Evolutionary conservation across 257 asterid species (phyloP), one percentile per base, ranked within the genome.

Genomic region (Forsythia suspensa): DNA sequence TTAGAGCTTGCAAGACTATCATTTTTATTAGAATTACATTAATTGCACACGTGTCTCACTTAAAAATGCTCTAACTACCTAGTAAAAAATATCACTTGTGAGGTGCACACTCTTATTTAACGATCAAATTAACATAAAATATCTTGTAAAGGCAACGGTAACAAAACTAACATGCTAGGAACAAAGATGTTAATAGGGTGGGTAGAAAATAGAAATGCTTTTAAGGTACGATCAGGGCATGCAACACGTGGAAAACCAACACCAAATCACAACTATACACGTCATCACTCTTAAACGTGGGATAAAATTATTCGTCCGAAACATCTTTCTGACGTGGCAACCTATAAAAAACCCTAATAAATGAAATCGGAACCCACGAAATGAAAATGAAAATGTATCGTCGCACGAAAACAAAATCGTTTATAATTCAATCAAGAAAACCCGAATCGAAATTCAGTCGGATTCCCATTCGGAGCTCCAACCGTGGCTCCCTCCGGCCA

Each of bases 201-300:
- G 2, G 34, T 29, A 1, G 34, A 1, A 29, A 29, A 29, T 29
- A 29, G 34, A 1, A 29, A 29, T 29, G 34, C 34, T 29, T 29
- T 29, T 29, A 29, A 29, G 34, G 34, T 29, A 29, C 34, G 34
- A 29, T 29, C 34, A 29, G 34, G 34, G 34, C 34, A 29, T 29
- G 34, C 34, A 29, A 29, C 34, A 29, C 34, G 52, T 70, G 0
- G 59, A 24, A 15, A 18, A 39, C 71, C 70, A 70, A 43, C 0
- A 41, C 10, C 87, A 87, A 86, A 79, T 83, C 39, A 13, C 0
- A 71, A 9, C 0, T 3, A 8, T 1, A 73, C 86, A 77, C 85
- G 82, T 84, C 72, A 76, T 4, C 65, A 51, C 10, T 0, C 1
- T 0, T 70, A 83, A 84, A 81, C 85, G 82, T 81, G 88, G 83